Base-by-base conservation (phyloP, 495 filamentous ascomycete species). In the Lineolata rhizophorae region DNA sequence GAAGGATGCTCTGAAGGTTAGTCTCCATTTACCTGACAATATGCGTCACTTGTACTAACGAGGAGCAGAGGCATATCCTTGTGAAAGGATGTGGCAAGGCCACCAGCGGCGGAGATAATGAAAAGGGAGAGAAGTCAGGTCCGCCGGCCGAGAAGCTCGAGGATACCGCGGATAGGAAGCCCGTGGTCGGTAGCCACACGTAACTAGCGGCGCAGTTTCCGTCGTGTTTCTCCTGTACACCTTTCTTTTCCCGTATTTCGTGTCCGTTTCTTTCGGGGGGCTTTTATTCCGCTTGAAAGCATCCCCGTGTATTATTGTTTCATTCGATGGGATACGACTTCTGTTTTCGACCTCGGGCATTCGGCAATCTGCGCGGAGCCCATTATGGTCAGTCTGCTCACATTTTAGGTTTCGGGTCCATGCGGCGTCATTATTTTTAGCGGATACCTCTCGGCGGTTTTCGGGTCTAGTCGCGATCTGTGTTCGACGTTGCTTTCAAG, bases 1-100 rank as follows among this genome's bases (percentile, higher is more conserved):
- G 25, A 97, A 94, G 51, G 87, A 97, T 60, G 87, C 87, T 13
- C 61, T 97, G 10, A 97, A 97, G 77, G 87, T 95, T 45, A 37
- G 62, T 50, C 20, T 18, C 32, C 20, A 30, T 38, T 41, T 28
- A 32, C 26, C 18, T 36, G 25, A 30, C 31, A 14, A 30, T 22
- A 35, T 41, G 6, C 24, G 33, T 9, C 27, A 27, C 35, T 26
- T 12, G 8, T 30, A 21, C 15, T 32, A 21, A 19, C 9, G 9
- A 8, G 6, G 10, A 35, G 44, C 43, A 95, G 85, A 65, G 85
- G 44, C 87, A 95, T 59, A 71, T 78, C 27, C 66, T 95, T 5
- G 85, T 94, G 40, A 95, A 94, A 53, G 82, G 81, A 17, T 94
- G 87, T 46, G 85, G 83, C 21, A 70, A 64, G 31, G 42, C 37